Conservation (phyloP, 2,329 filamentous ascomycete species). For the Colletotrichum sp. region DNA sequence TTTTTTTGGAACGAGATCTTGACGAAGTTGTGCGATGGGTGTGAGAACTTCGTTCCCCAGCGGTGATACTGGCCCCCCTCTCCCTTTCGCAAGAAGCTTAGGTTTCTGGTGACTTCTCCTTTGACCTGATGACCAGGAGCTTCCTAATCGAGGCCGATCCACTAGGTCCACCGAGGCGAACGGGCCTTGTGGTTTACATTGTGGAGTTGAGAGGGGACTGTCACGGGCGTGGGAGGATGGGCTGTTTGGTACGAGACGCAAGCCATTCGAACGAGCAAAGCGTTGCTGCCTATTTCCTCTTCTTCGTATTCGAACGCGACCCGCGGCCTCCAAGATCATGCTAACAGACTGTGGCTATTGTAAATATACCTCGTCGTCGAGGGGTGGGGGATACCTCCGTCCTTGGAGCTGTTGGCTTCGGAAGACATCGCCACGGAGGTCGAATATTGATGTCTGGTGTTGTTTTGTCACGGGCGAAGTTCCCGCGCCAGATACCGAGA, state of each 20-base stretch:
- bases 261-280: background rate
- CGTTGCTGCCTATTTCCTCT: background rate
- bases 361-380: fast-evolving
- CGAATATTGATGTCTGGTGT: fast-evolving
- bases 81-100: background rate
- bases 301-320: background rate
- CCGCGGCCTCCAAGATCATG: background rate
- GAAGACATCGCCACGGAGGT: background rate
- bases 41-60: background rate
- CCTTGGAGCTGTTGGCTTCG: background rate
- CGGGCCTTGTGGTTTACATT: background rate
- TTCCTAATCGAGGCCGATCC: background rate
- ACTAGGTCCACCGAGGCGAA: background rate
- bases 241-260: fast-evolving
- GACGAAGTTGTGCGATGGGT: background rate
- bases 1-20: background rate
- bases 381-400: background rate
- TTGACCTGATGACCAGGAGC: background rate
- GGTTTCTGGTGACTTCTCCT: background rate
- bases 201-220: background rate
- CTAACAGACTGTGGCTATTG: background rate
- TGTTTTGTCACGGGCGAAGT: background rate
- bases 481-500: background rate
- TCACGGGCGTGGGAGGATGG: background rate
- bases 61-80: background rate